These are phyloP conservation scores for Pezicula radicicola DNA, from an alignment of 2,329 filamentous ascomycete genomes.

Conservation along the genomic window DNA sequence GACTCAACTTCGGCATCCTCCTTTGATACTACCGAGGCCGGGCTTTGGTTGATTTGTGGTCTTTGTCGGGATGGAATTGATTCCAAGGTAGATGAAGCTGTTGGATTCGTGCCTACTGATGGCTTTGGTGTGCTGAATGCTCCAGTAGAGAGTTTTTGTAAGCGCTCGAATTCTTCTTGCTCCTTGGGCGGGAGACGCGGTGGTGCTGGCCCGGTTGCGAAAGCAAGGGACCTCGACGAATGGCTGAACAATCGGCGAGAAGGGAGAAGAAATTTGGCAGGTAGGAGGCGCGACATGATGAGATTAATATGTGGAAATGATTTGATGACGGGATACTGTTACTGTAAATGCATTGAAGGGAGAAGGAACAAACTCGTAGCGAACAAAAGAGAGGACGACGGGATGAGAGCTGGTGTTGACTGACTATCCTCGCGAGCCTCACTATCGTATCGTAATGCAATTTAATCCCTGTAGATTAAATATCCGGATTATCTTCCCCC, in stretches of 20 bases:
- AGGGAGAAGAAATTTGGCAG: constrained; percentile 20
- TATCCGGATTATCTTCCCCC: no score
- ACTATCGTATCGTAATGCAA: no score
- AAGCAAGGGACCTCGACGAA: constrained; percentile 30
- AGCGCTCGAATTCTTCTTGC: constrained; percentile 85
- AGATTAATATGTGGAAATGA: no score
- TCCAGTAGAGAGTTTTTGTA: constrained; percentile 74
- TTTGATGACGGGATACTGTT: no score
- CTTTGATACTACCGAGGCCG: constrained; percentile 23
- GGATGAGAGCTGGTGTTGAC: no score
- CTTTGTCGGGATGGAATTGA: constrained; percentile 22
- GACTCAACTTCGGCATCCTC: constrained; percentile 22
- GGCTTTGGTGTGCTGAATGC: constrained; percentile 65
- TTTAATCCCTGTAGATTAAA: no score
- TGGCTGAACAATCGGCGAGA: constrained; percentile 25
- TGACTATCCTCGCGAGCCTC: no score
- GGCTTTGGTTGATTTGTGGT: constrained; percentile 48
- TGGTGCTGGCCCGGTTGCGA: constrained; percentile 62
- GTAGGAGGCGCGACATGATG: constrained; percentile 25
- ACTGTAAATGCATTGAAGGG: no score
- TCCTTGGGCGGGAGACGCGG: constrained; percentile 84
- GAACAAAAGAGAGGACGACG: no score
- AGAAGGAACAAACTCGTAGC: no score
- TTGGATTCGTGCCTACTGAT: constrained; percentile 17
- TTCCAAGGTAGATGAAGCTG: constrained; percentile 13